Evolutionary conservation across 1,284 basidiomycete species (phyloP).

Genomic region (Apiotrichum gracile): DNA sequence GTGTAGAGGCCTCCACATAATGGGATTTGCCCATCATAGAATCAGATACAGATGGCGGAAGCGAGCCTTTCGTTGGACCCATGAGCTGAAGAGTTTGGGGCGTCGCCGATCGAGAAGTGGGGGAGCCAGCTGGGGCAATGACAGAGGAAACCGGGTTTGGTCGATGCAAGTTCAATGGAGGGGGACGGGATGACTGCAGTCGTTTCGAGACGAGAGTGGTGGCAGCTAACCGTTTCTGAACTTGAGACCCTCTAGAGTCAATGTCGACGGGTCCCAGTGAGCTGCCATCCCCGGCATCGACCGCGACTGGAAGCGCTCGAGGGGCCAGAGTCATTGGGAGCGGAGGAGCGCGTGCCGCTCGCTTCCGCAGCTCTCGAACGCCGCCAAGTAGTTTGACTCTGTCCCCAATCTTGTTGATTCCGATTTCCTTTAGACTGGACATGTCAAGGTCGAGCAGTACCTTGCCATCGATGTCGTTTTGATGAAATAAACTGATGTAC

Average conservation of each 20-base stretch:
- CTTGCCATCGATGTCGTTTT: slow-evolving; percentile 81
- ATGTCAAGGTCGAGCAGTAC: slow-evolving; percentile 85
- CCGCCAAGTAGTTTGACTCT: slow-evolving; percentile 75
- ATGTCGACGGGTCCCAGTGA: neutral
- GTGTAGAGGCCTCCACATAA: neutral
- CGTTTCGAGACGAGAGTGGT: slow-evolving; percentile 12
- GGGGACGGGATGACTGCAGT: slow-evolving; percentile 23
- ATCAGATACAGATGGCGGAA: neutral
- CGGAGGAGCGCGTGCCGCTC: slow-evolving; percentile 16
- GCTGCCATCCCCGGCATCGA: neutral
- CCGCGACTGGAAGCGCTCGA: neutral
- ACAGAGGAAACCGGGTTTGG: neutral
- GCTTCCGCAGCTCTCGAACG: slow-evolving; percentile 67
- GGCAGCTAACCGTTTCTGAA: slow-evolving; percentile 11
- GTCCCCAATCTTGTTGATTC: slow-evolving; percentile 79
- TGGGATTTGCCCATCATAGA: neutral
- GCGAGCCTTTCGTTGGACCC: slow-evolving; percentile 1
- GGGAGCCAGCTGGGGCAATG: neutral
- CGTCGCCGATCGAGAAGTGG: slow-evolving; percentile 1
- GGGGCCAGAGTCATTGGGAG: neutral
- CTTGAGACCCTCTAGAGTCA: slow-evolving; percentile 7
- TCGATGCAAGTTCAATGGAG: slow-evolving; percentile 17
- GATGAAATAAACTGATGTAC: slow-evolving; percentile 63
- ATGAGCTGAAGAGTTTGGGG: slow-evolving; percentile 10
- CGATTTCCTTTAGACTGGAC: slow-evolving; percentile 77